Evolutionary conservation across 257 asterid species (phyloP), one percentile per base, ranked within the genome.

Genomic region (Lithospermum erythrorhizon): DNA sequence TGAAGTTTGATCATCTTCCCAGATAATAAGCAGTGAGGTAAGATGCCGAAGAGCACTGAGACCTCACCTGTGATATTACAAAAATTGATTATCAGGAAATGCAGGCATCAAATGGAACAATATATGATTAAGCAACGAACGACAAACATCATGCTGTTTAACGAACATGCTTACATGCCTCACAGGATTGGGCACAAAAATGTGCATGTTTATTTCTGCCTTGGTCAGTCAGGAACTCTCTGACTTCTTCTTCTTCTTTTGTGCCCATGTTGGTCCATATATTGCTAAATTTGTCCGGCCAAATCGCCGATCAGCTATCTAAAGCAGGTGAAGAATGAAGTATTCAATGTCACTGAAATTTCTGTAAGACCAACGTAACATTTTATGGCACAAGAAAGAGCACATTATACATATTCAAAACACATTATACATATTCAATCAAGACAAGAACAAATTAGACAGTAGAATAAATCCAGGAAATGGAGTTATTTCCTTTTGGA

Each of bases 241-340:
- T n/a, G 48, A 21, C 57, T 73, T 75, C 68, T 75, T 82, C 68
- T 75, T 82, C 77, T 78, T 84, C 80, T 86, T 93, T 58, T 81
- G 85, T 48, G 97, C 95, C 97, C 97, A 93, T 29, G 67, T 76
- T 47, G 98, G 98, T 73, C 98, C 98, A 55, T 93, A 93, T 83
- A 93, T 81, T 14, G 91, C 98, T 20, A 93, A 76, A 75, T 86
- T 82, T 2, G 98, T 93, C 71, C 98, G 83, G n/a, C 98, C 97
- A 83, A 93, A 89, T 68, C 96, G 67, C 77, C 97, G 76, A 77
- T 89, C 98, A 73, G 97, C 85, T 78, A 93, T 83, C 98, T 93
- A 82, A 77, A 67, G 55, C 27, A 58, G n/a, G 30, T 11, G 57
- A 59, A 45, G 37, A 55, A 49, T 30, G 29, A 61, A 51, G 16